Conservation (phyloP, 75 land plant genomes). For the Cupressus sempervirens region DNA sequence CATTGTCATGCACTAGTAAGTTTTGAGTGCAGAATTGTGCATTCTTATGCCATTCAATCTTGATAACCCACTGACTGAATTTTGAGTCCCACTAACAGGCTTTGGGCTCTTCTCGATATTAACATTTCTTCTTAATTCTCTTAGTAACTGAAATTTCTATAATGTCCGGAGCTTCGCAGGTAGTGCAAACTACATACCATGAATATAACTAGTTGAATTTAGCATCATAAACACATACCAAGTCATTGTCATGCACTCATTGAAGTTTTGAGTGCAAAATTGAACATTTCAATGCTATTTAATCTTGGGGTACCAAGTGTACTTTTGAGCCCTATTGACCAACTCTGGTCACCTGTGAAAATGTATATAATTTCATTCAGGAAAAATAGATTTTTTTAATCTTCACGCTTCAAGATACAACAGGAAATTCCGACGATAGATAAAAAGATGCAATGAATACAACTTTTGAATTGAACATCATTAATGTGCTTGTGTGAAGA, state of each 20-base stretch:
- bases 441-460: background rate
- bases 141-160: background rate
- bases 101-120: background rate
- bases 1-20: background rate
- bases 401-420: background rate
- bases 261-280: background rate
- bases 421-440: background rate
- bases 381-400: background rate
- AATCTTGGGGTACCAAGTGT: background rate
- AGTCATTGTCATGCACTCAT: background rate
- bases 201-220: background rate
- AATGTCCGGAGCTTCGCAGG: background rate
- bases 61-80: background rate
- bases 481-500: background rate
- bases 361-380: background rate
- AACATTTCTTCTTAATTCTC: background rate
- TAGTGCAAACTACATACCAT: background rate
- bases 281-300: background rate
- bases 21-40: background rate
- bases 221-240: background rate
- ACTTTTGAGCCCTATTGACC: background rate
- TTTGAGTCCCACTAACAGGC: background rate
- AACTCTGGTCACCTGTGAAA: background rate
- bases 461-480: background rate
- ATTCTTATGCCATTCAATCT: background rate